Evolutionary conservation across 768 basidiomycete species (phyloP), one percentile per base, ranked within the genome.

Genomic region (Calvatia gigantea): DNA sequence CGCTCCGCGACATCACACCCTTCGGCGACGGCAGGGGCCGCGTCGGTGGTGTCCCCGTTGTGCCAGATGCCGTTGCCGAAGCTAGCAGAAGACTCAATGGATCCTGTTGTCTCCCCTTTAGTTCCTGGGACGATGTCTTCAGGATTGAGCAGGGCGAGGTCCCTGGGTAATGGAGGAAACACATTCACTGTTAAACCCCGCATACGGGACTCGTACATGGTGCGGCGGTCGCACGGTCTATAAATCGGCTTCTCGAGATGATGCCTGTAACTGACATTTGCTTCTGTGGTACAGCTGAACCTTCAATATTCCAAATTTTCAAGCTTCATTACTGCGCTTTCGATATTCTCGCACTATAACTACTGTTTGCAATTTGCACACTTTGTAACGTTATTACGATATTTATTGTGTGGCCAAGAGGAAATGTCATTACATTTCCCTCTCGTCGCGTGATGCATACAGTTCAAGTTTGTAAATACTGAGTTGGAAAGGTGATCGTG

Each of bases 31-130:
- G 12, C 41, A 11, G 12, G 14, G 14, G 32, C 27, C 3, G n/a
- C 38, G 19, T 48, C 45, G 17, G 33, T 56, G 39, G 32, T 49
- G 6, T 33, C 32, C 14, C 43, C 52, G 2, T 21, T 52, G 31
- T 42, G 51, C 23, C 43, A 54, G 25, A 54, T 54, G 43, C 43
- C 52, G 6, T 8, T 39, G 7, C 46, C 47, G 3, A 39, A 25
- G 19, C 32, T 39, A 19, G 46, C 38, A 6, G 54, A 49, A 4
- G 32, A 27, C 6, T 32, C 21, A 23, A 21, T 27, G n/a, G 14
- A 41, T 11, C 21, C 47, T 23, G 28, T 23, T n/a, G 29, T 38
- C 6, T 14, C 4, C 9, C n/a, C 27, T n/a, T 2, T 23, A 1
- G 33, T 21, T 54, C 9, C 41, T 31, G 38, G 14, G 15, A 52